Evolutionary conservation across 148 eudicot genomes (phyloP), one percentile per base, ranked within the genome.

Genomic region (Vaccinium macrocarpon): DNA sequence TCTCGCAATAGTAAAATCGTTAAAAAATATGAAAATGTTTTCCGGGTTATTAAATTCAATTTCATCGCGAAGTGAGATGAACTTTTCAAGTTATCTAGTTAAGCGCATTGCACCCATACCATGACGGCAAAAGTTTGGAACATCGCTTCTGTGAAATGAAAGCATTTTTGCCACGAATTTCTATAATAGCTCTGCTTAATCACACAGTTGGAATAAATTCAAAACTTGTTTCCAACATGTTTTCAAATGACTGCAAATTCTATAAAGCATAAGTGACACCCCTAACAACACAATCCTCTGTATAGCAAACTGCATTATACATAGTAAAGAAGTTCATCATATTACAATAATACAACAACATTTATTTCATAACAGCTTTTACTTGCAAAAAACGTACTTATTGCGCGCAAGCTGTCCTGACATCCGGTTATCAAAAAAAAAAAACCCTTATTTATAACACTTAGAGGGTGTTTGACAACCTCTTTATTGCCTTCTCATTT

Each of bases 191-290:
- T 18, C 21, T 56, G n/a, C 61, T 18, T 56, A 18, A 57, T 57
- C 15, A 9, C 61, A 18, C 23, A 64, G 21, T 23, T 1, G 35
- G 32, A 13, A 68, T 13, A 72, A 72, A 19, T 32, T 27, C 52
- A 32, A 49, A 21, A n/a, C 32, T 76, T 46, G n/a, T 49, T 49
- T 42, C 10, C 76, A 73, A 73, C 48, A 6, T 16, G 18, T 29
- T 18, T 73, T 16, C 76, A 38, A 38, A 73, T 73, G 15, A 68
- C 35, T 27, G 73, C 51, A 74, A 73, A 73, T 73, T 42, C 77
- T 16, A 19, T 8, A 32, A 32, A 38, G 1, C 49, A 38, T 35
- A 72, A 14, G 49, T 35, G 49, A 72, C 76, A 72, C 23, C n/a
- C 13, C 46, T 2, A 74, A 16, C 51, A 18, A 16, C 51, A 49